These are phyloP conservation scores for Closterium sp. DNA, from an alignment of 139 green algal species.

Conservation along the genomic window DNA sequence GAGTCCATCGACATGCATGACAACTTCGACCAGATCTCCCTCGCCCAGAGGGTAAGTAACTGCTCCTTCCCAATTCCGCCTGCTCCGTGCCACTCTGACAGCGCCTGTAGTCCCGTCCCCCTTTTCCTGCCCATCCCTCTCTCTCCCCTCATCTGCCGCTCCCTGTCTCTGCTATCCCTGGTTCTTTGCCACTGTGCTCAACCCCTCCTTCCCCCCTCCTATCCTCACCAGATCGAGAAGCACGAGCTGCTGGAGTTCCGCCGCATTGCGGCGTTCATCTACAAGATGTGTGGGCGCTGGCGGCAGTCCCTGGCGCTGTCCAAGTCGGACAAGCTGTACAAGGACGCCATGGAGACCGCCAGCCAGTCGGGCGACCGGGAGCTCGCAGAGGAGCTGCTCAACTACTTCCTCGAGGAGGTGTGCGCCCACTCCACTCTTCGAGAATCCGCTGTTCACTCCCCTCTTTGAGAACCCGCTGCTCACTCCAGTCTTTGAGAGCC, in stretches of 20 bases:
- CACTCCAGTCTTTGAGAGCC: neutral
- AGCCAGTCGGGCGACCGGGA: slow-evolving; percentile 60
- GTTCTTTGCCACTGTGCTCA: too few relatives aligned
- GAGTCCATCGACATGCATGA: slow-evolving; percentile 90
- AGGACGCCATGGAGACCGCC: slow-evolving; percentile 95
- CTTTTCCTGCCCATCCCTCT: neutral
- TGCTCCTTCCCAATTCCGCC: neutral
- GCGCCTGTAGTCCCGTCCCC: neutral
- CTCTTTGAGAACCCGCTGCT: neutral
- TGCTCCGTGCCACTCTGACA: neutral
- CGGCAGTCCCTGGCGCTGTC: slow-evolving; percentile 55
- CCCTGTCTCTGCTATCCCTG: too few relatives aligned
- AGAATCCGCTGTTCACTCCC: neutral
- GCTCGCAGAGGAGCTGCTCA: slow-evolving; percentile 90
- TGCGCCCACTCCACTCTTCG: neutral
- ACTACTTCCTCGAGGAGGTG: slow-evolving; percentile 72
- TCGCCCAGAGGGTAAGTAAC: slow-evolving; percentile 51
- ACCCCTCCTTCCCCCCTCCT: too few relatives aligned
- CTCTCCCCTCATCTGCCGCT: neutral
- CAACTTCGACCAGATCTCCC: slow-evolving; percentile 92
- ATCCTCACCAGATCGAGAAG: slow-evolving; percentile 71
- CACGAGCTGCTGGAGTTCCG: slow-evolving; percentile 97
- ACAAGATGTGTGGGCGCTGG: slow-evolving; percentile 79
- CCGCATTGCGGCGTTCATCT: slow-evolving; percentile 83
- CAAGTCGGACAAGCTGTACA: slow-evolving; percentile 63